Conservation (phyloP, 2,329 filamentous ascomycete species). For the Colletotrichum scovillei region DNA sequence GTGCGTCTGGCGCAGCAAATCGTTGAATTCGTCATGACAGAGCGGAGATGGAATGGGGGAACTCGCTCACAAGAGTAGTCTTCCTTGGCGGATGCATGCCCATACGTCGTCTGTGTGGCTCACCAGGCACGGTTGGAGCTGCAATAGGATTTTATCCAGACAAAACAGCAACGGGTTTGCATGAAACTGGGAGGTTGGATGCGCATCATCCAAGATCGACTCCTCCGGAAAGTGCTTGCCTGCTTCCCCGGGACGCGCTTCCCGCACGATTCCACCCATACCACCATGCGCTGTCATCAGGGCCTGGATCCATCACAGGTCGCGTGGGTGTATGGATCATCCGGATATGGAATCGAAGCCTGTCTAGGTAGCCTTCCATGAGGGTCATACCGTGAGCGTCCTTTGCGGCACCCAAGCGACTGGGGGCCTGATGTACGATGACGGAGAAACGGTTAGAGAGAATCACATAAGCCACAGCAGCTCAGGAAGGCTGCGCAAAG, state of each 20-base stretch:
- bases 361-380: slow-evolving; percentile 15
- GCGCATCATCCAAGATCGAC: slow-evolving; percentile 53
- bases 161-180: slow-evolving; percentile 44
- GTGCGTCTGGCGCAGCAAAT: slow-evolving; percentile 19
- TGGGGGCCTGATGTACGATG: slow-evolving; percentile 36
- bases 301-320: slow-evolving; percentile 46
- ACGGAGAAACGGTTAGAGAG: slow-evolving; percentile 28
- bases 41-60: slow-evolving; percentile 26
- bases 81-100: slow-evolving; percentile 27
- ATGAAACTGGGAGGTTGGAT: slow-evolving; percentile 42
- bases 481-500: not conserved
- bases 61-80: slow-evolving; percentile 21
- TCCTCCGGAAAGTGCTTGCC: slow-evolving; percentile 48
- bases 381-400: slow-evolving; percentile 8
- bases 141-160: slow-evolving; percentile 42
- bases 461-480: slow-evolving; percentile 27
- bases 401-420: slow-evolving; percentile 23
- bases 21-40: slow-evolving; percentile 22
- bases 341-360: slow-evolving; percentile 27
- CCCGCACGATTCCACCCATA: slow-evolving; percentile 49
- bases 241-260: slow-evolving; percentile 54
- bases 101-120: slow-evolving; percentile 6
- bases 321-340: slow-evolving; percentile 22
- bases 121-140: slow-evolving; percentile 25
- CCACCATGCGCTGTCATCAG: slow-evolving; percentile 46